These are phyloP conservation scores for Rhodamnia argentea DNA, from an alignment of 345 rosid species.

Conservation along the genomic window DNA sequence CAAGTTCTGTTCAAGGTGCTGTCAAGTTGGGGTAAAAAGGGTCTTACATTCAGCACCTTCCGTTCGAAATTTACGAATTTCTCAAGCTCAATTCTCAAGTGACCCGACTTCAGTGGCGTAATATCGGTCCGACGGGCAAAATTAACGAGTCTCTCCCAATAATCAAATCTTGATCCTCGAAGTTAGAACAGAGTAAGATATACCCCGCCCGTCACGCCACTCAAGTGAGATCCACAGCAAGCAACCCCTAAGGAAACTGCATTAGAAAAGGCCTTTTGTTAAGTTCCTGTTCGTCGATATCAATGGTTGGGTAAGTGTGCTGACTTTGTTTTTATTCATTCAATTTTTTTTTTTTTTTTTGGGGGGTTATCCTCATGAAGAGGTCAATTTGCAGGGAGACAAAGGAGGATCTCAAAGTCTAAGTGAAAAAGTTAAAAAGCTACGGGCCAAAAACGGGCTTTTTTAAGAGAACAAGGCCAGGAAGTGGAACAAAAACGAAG, in stretches of 20 bases:
- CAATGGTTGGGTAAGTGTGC: neutral
- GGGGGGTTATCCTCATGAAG: neutral
- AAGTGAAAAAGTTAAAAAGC: neutral
- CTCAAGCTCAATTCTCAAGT: neutral
- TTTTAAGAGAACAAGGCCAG: neutral
- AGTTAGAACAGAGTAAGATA: neutral
- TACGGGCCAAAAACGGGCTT: neutral
- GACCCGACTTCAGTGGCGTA: neutral
- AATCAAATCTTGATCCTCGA: neutral
- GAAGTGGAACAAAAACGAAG: neutral
- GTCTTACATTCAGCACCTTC: neutral
- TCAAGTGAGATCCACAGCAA: neutral
- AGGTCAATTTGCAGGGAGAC: neutral
- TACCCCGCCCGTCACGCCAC: neutral
- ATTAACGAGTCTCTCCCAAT: neutral
- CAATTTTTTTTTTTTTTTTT: no score
- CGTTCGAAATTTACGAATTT: neutral
- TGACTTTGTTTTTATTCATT: neutral
- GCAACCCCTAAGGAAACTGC: neutral
- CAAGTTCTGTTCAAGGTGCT: neutral
- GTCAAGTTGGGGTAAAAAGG: neutral
- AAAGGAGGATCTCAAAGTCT: neutral
- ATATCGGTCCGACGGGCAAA: neutral
- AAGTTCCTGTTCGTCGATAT: neutral
- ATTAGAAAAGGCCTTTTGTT: neutral